These are phyloP conservation scores for Aspergillus ibericus DNA, from an alignment of 2,329 filamentous ascomycete genomes.

Conservation along the genomic window DNA sequence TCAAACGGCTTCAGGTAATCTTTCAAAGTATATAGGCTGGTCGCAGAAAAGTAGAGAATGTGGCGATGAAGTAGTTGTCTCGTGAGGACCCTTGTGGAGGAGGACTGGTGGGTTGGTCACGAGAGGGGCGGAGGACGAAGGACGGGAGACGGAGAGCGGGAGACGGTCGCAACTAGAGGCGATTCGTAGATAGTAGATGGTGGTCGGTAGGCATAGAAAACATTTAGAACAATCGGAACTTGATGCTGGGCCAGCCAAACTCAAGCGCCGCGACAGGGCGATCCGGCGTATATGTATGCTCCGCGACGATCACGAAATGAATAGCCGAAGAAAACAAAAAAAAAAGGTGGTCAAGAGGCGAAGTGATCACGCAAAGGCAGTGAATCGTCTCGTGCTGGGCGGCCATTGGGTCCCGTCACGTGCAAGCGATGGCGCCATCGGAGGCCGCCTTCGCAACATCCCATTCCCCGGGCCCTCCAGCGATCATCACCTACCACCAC, in stretches of 20 bases:
- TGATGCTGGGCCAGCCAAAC: slow-evolving; percentile 11
- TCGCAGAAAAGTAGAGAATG: background rate
- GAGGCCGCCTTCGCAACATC: slow-evolving; percentile 14
- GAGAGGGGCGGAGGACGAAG: background rate
- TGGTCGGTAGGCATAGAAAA: background rate
- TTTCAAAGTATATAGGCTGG: background rate
- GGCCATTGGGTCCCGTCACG: slow-evolving; percentile 13
- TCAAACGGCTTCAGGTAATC: background rate
- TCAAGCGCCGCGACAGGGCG: background rate
- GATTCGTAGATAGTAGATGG: background rate
- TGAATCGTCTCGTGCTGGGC: slow-evolving; percentile 13
- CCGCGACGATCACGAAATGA: too few species aligned
- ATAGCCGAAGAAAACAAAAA: background rate
- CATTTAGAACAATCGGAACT: background rate
- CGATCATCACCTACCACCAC: too few species aligned
- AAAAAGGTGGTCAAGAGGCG: background rate
- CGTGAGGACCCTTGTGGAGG: background rate
- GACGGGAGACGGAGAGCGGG: background rate
- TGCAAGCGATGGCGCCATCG: slow-evolving; percentile 25
- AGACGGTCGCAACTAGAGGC: background rate
- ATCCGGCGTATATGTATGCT: slow-evolving; percentile 4
- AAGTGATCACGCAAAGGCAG: slow-evolving; percentile 22
- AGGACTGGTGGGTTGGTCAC: background rate
- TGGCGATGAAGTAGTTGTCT: background rate
- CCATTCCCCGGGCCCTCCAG: background rate